Evolutionary conservation across 805 yeast species (phyloP).

Genomic region (Pichia pseudocactophila): DNA sequence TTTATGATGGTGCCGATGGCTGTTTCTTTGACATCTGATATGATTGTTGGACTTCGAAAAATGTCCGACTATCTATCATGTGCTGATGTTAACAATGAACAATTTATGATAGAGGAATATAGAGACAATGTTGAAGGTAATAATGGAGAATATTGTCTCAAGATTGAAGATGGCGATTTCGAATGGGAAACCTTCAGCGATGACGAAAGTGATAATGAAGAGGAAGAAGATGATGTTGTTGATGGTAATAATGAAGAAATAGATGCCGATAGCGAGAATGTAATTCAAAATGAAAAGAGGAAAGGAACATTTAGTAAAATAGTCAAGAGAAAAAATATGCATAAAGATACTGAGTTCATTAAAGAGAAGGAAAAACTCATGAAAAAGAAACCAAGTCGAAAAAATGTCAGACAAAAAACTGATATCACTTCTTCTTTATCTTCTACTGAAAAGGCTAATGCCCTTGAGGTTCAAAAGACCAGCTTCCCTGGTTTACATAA

Average conservation of each 20-base stretch:
- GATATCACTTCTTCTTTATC: background rate
- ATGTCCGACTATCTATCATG: slow-evolving; percentile 41
- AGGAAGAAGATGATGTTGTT: slow-evolving; percentile 13
- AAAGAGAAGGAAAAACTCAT: background rate
- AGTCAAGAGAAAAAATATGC: background rate
- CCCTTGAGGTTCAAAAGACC: background rate
- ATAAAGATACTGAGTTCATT: background rate
- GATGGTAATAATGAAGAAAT: slow-evolving; percentile 18
- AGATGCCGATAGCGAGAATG: slow-evolving; percentile 1
- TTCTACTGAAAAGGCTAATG: background rate
- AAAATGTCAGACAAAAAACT: background rate
- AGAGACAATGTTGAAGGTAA: slow-evolving; percentile 28
- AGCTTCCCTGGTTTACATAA: slow-evolving; percentile 39
- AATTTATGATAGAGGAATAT: slow-evolving; percentile 15
- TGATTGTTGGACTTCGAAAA: slow-evolving; percentile 50
- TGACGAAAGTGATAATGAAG: slow-evolving; percentile 21
- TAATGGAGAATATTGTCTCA: slow-evolving; percentile 21
- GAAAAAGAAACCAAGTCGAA: background rate
- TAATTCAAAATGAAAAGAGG: background rate
- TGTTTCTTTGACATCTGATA: slow-evolving; percentile 56
- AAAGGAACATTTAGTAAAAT: no score
- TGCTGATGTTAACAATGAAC: slow-evolving; percentile 31
- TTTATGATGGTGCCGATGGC: slow-evolving; percentile 65
- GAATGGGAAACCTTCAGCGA: slow-evolving; percentile 52
- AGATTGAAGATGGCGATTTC: slow-evolving; percentile 47